Base-by-base conservation (phyloP, 345 rosid species). In the Sisymbrium altissimum region DNA sequence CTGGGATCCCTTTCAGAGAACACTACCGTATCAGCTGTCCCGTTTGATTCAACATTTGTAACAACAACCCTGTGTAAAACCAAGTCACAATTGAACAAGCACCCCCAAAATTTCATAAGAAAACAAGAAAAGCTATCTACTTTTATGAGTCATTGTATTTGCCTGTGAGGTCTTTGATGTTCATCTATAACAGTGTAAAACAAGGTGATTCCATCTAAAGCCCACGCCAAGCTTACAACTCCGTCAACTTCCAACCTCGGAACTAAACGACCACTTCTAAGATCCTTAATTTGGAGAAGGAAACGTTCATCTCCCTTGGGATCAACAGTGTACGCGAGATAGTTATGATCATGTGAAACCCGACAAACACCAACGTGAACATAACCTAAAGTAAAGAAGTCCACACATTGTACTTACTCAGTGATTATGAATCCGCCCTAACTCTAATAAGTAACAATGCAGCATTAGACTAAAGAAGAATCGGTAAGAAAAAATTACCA, bases 141-240 rank as follows among this genome's bases (percentile, higher is more conserved):
- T 13, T n/a, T 27, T 18, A 57, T 13, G 30, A 77, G 49, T 38
- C 30, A 74, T 46, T 75, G 13, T 13, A 54, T 49, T 72, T 86
- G 75, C 96, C 93, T 90, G 80, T 78, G 78, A 68, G 98, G 96
- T 66, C 97, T 74, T 74, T 89, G 97, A 65, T 83, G 84, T 70
- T 84, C 81, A 75, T 93, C 91, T 5, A 78, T 33, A 29, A 82
- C 41, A 14, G 98, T 89, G 69, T 91, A 93, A 69, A 93, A 87
- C 80, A 93, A 75, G 67, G 84, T 84, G 58, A 64, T 29, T 70
- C 94, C 78, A 82, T 93, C 94, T 82, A 75, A 82, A 83, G 90
- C 94, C 97, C 97, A 93, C 8, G 96, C 96, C 88, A 93, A 67
- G 80, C 91, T 93, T 66, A 91, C 91, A 75, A 89, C 92, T 18